Conservation (phyloP, 2,329 filamentous ascomycete species). For the Parascedosporium putredinis region DNA sequence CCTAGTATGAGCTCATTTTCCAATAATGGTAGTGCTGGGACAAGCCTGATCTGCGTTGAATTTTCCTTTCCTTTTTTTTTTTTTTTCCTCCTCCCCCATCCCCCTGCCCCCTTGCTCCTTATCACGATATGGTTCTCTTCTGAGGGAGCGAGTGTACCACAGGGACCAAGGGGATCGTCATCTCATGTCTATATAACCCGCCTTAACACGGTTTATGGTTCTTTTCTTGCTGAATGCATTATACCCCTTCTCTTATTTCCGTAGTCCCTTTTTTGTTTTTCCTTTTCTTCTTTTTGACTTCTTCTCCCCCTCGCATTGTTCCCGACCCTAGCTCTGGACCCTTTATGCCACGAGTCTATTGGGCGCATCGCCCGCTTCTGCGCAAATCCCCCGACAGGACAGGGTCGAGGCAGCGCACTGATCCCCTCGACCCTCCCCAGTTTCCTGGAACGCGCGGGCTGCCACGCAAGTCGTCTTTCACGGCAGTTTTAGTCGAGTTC, state of each 20-base stretch:
- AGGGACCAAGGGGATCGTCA: neutral
- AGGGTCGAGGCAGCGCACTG: neutral
- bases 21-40: too few relatives aligned
- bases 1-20: too few relatives aligned
- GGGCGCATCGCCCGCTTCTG: neutral
- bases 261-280: neutral
- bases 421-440: neutral
- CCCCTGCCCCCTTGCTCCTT: too few relatives aligned
- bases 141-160: too few relatives aligned
- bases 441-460: neutral
- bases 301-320: neutral
- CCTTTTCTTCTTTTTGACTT: neutral
- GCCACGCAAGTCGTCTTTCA: neutral
- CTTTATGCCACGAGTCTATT: neutral
- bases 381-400: neutral
- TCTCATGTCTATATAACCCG: neutral
- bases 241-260: neutral
- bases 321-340: neutral
- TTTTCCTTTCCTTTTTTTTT: too few relatives aligned
- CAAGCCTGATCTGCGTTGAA: too few relatives aligned
- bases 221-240: too few relatives aligned
- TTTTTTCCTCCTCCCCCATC: too few relatives aligned
- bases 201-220: too few relatives aligned
- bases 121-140: too few relatives aligned
- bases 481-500: neutral